Conservation (phyloP, 495 filamentous ascomycete genomes). For the Aspergillus leporis region DNA sequence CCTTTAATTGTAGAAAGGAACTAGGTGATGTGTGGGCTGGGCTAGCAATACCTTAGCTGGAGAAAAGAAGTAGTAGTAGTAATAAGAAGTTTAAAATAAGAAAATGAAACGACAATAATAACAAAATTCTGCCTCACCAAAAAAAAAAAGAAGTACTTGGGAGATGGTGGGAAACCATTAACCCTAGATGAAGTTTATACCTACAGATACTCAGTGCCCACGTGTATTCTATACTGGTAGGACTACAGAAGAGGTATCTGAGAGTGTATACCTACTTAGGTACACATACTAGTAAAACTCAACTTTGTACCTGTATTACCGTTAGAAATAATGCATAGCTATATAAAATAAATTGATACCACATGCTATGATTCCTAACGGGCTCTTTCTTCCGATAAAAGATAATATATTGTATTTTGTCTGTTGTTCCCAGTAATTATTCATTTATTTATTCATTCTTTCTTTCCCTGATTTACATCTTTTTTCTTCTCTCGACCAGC, state of each 20-base stretch:
- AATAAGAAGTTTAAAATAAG: neutral
- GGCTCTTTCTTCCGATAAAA: neutral
- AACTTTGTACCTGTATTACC: neutral
- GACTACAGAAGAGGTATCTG: too few relatives aligned
- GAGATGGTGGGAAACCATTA: neutral
- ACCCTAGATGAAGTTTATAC: neutral
- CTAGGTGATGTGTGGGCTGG: neutral
- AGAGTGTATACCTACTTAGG: too few relatives aligned
- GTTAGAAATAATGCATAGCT: neutral
- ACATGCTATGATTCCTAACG: neutral
- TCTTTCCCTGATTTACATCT: neutral
- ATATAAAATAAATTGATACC: neutral
- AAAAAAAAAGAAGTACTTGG: neutral
- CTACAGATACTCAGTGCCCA: neutral
- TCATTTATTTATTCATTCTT: neutral
- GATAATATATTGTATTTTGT: neutral
- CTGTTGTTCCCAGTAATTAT: too few relatives aligned
- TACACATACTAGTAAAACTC: too few relatives aligned
- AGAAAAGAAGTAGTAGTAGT: neutral
- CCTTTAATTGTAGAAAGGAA: neutral
- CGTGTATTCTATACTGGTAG: too few relatives aligned
- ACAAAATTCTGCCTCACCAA: neutral
- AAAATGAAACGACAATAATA: neutral
- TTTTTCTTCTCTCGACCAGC: neutral
- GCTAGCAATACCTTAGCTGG: neutral